Conservation (phyloP, 2,329 filamentous ascomycete species). For the Penicillium capsulatum region DNA sequence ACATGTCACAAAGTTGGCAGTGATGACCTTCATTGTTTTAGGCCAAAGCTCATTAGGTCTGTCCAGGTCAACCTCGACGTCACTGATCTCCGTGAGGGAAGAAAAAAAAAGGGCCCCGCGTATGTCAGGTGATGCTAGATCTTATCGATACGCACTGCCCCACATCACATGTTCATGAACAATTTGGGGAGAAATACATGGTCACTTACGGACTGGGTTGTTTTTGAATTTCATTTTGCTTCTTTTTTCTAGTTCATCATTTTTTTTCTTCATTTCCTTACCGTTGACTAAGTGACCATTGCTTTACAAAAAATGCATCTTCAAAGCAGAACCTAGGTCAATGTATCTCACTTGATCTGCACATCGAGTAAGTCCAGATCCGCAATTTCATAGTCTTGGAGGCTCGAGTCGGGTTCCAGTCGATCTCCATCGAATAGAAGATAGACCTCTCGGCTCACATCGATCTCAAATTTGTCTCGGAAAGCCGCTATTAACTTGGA, state of each 20-base stretch:
- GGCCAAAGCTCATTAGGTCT: too few relatives aligned
- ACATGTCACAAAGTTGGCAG: constrained; percentile 94
- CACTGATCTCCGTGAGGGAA: too few relatives aligned
- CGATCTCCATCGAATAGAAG: constrained; percentile 73
- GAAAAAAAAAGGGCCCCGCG: constrained; percentile 7
- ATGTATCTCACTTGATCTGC: constrained; percentile 50
- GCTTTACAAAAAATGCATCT: too few relatives aligned
- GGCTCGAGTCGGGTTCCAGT: constrained; percentile 56
- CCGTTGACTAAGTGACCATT: too few relatives aligned
- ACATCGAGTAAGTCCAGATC: constrained; percentile 76
- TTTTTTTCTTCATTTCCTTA: too few relatives aligned
- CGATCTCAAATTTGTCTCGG: constrained; percentile 52
- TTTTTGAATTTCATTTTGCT: too few relatives aligned
- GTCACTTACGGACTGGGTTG: too few relatives aligned
- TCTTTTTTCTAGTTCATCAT: too few relatives aligned
- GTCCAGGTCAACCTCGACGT: too few relatives aligned
- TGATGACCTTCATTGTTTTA: constrained; percentile 79
- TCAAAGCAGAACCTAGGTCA: not conserved
- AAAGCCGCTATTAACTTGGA: constrained; percentile 61
- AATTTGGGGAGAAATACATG: too few relatives aligned
- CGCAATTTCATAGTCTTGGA: constrained; percentile 66
- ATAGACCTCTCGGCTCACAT: constrained; percentile 51
- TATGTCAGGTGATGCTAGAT: constrained; percentile 15
- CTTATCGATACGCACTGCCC: constrained; percentile 2
- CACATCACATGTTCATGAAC: too few relatives aligned